Evolutionary conservation across 2,329 filamentous ascomycete species (phyloP), one percentile per base, ranked within the genome.

Genomic region (Paecilomyces variotii): DNA sequence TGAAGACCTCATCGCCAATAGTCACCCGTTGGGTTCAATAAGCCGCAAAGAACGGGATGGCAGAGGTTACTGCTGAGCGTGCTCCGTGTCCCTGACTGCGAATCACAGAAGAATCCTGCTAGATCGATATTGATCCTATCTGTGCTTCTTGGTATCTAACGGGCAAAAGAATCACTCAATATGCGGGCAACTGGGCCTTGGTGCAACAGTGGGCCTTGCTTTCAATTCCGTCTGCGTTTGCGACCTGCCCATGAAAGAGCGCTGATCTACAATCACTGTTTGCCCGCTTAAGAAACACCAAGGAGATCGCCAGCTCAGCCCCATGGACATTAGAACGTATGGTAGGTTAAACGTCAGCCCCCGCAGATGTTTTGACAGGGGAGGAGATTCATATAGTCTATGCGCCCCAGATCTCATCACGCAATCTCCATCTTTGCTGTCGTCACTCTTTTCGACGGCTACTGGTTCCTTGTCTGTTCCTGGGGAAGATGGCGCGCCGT

Each of bases 391-490:
- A 27, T 52, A 52, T 52, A 52, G 25, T 25, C 50, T 14, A 52
- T 52, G 14, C 24, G 35, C 7, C 14, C 35, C 35, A 6, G 14
- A n/a, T 52, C n/a, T 27, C 11, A 5, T 52, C 50, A 52, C 50
- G 26, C 24, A n/a, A 52, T 52, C 26, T 4, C 50, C 10, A 26
- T 4, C 2, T 52, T 9, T 52, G 4, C 26, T 52, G 26, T 52
- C 50, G 50, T 52, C 50, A 52, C 24, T 52, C 50, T 52, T 52
- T 27, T 52, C 24, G 50, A 12, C 50, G 9, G 24, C 24, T 24
- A 52, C 26, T 52, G 24, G 50, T 25, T 52, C 50, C 26, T 26
- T 28, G 67, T 74, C 28, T 73, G 75, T 64, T 77, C 73, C 53
- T 45, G 54, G 25, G 35, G 28, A 39, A 35, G 25, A 55, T 55